Evolutionary conservation across 306 rosid species (phyloP).

Genomic region (Clitoria ternatea): DNA sequence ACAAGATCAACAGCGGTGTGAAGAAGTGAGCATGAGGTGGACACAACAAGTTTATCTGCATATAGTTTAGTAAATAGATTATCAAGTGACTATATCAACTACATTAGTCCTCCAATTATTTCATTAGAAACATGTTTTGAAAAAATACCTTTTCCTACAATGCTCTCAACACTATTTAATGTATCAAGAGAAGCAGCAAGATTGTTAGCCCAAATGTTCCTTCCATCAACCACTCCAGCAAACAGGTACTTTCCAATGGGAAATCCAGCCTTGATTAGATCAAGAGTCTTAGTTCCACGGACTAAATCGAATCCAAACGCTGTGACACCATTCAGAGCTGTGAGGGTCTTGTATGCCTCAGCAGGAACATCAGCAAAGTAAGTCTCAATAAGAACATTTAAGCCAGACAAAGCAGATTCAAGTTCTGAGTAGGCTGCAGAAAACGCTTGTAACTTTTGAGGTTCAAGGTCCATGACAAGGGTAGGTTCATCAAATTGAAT

Average conservation of each 20-base stretch:
- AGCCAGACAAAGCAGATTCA: slow-evolving; percentile 60
- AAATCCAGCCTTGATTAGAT: slow-evolving; percentile 60
- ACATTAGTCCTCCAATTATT: background rate
- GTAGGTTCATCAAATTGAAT: slow-evolving; percentile 91
- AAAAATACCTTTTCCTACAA: slow-evolving; percentile 72
- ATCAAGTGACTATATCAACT: background rate
- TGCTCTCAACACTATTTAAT: slow-evolving; percentile 46
- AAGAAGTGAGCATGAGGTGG: slow-evolving; percentile 87
- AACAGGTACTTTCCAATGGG: slow-evolving; percentile 77
- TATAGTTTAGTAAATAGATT: background rate
- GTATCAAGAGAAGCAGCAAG: slow-evolving; percentile 54
- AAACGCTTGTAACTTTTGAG: slow-evolving; percentile 64
- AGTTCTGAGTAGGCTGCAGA: slow-evolving; percentile 65
- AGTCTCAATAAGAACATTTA: slow-evolving; percentile 72
- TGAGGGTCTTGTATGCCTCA: slow-evolving; percentile 70
- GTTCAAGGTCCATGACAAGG: slow-evolving; percentile 72
- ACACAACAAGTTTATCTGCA: slow-evolving; percentile 77
- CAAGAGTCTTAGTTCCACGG: slow-evolving; percentile 69
- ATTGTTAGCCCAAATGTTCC: slow-evolving; percentile 92
- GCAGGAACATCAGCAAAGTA: slow-evolving; percentile 86
- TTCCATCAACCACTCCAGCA: slow-evolving; percentile 91
- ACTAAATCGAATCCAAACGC: slow-evolving; percentile 79
- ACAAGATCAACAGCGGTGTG: slow-evolving; percentile 91
- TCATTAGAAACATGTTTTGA: slow-evolving; percentile 4
- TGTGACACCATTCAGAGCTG: slow-evolving; percentile 57